Base-by-base conservation (phyloP, 2,329 filamentous ascomycete genomes). In the Ophiostoma sp. region DNA sequence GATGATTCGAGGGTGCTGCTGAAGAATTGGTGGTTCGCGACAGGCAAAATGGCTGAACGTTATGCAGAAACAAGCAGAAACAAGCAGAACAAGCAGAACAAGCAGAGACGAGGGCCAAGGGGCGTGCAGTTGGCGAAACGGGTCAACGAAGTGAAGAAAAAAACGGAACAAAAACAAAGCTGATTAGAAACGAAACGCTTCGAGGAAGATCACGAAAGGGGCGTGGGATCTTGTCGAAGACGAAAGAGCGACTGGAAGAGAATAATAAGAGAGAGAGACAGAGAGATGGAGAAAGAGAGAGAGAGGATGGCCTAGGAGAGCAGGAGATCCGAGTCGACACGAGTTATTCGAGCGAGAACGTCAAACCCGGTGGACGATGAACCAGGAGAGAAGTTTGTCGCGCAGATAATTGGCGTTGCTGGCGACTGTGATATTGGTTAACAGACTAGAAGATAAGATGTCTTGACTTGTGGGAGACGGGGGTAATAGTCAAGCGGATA, bases 311-410 rank as follows among this genome's bases (percentile, higher is more conserved):
- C 17, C 48, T n/a, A 52, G 48, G 23, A 31, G 23, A 39, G 13
- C 13, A 17, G 54, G 68, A 62, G 60, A 69, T 20, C 41, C 41
- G 44, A 57, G 48, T 54, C 52, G 48, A 35, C 67, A 8, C 52
- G n/a, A 64, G 65, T 65, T 41, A 69, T 65, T 65, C 68, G 52
- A 65, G 44, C 31, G 67, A 71, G 57, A 70, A 60, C 57, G 68
- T 71, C 70, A 67, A 69, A 62, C 66, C 33, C 57, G 33, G 67
- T n/a, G 41, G 65, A 35, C 54, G 70, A 68, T n/a, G 35, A 31
- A 65, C 62, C 65, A 66, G n/a, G 64, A 41, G n/a, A 48, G 39
- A 41, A 41, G 36, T 44, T 48, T 71, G 67, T 71, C 70, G 70
- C 64, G 70, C 70, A 64, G 67, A 52, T 71, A 36, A 17, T 48